phyloP scores from a whole-genome alignment of 2,329 filamentous ascomycete genomes.

The Fusarium falciforme region DNA sequence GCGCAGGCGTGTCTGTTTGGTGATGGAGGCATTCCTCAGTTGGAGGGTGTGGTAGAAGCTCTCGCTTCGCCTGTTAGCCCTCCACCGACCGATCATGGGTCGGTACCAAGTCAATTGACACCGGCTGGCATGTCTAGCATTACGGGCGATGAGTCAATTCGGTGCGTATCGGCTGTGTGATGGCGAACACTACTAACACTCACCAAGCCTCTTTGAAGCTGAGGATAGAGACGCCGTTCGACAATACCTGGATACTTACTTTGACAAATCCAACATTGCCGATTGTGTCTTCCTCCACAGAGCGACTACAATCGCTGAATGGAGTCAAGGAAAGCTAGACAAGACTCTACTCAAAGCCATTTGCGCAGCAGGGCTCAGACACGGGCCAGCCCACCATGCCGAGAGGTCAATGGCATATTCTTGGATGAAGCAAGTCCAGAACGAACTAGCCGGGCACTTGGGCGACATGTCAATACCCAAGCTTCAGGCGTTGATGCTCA shows the following conservation, averaged over 20 bases:
- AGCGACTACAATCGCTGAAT: constrained; percentile 38
- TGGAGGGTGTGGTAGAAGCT: neutral
- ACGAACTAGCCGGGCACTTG: constrained; percentile 1
- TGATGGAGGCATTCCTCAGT: neutral
- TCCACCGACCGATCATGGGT: constrained; percentile 7
- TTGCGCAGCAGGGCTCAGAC: constrained; percentile 18
- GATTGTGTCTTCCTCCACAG: constrained; percentile 39
- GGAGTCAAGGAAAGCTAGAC: constrained; percentile 37
- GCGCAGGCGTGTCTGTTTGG: constrained; percentile 16
- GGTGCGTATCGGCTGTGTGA: neutral
- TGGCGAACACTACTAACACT: neutral
- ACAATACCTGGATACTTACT: constrained; percentile 37
- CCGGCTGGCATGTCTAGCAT: neutral
- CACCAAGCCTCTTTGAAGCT: constrained; percentile 19
- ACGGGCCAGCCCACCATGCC: neutral
- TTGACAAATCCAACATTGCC: constrained; percentile 29
- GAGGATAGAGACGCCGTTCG: constrained; percentile 6
- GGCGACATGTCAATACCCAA: constrained; percentile 19
- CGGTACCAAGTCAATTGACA: neutral
- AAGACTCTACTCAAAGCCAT: constrained; percentile 34
- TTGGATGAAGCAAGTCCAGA: constrained; percentile 40
- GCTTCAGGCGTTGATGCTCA: constrained; percentile 38
- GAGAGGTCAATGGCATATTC: neutral
- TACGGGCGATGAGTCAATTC: neutral
- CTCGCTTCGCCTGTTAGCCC: constrained; percentile 18